Evolutionary conservation across 2,329 filamentous ascomycete species (phyloP).

Genomic region (Rutstroemia sp.): DNA sequence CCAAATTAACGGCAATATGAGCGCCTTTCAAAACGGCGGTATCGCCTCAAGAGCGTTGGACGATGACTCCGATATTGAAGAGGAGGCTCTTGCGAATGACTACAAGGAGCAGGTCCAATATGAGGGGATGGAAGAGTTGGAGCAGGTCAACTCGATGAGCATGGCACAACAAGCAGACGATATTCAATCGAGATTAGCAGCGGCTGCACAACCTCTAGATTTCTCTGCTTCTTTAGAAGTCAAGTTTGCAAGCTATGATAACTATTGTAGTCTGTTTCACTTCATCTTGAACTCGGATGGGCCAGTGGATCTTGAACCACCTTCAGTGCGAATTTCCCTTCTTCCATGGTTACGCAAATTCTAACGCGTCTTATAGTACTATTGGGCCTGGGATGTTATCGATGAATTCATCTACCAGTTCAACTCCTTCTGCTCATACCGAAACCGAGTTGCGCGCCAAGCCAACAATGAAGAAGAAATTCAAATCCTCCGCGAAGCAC

Average conservation of each 20-base stretch:
- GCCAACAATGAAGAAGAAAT: constrained; percentile 87
- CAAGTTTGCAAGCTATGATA: constrained; percentile 98
- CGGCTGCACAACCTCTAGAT: constrained; percentile 89
- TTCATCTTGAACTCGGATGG: constrained; percentile 98
- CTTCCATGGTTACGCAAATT: constrained; percentile 1
- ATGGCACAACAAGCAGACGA: constrained; percentile 76
- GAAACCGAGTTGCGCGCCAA: constrained; percentile 80
- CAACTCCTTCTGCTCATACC: constrained; percentile 98
- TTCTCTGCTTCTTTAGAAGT: constrained; percentile 93
- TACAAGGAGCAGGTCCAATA: constrained; percentile 96
- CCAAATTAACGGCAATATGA: constrained; percentile 37
- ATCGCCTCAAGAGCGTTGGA: constrained; percentile 53
- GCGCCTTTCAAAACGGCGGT: constrained; percentile 53
- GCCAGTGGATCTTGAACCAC: constrained; percentile 94
- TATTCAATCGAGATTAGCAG: constrained; percentile 83
- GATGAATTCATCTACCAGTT: constrained; percentile 99
- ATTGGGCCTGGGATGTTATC: constrained; percentile 99
- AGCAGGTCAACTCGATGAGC: constrained; percentile 62
- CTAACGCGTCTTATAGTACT: constrained; percentile 57
- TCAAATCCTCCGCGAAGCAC: constrained; percentile 85
- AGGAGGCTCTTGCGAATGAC: constrained; percentile 91
- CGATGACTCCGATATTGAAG: constrained; percentile 89
- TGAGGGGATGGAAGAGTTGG: constrained; percentile 77
- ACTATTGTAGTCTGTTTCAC: constrained; percentile 98
- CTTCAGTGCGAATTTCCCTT: constrained; percentile 62